Evolutionary conservation across 805 yeast genomes (phyloP), one percentile per base, ranked within the genome.

Genomic region (Schwanniomyces occidentalis): DNA sequence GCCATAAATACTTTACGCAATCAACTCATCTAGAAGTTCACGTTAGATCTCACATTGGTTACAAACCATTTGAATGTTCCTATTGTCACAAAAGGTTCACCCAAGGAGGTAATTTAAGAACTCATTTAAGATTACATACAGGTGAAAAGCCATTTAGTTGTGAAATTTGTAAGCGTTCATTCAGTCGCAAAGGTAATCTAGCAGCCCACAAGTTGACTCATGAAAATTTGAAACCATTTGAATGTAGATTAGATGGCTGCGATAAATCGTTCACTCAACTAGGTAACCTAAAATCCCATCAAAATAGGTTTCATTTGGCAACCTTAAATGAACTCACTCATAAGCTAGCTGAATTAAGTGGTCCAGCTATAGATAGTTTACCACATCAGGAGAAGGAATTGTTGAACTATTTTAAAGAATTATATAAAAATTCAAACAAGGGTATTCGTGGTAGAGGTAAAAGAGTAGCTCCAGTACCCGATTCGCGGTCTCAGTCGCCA

Each of bases 371-470:
- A 9, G 68, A 71, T 26, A 64, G 66, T 39, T 57, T 76, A 18
- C 85, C 90, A 0, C 60, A 63, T 2, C 74, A 75, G 16, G 96
- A 90, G 51, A 68, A 77, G 41, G 83, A 80, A 24, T 52, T 88
- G 46, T 70, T 90, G 49, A 74, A 77, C 20, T 90, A 91, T 61
- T 87, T 90, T 60, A 80, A 89, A 27, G 75, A 78, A 24, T 69
- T 90, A 38, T 90, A 91, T 64, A 87, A 87, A 58, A 88, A 90
- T 56, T 78, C 93, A 28, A 90, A 90, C 54, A 78, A 87, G 51
- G 97, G 97, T 13, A 90, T 90, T 42, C 80, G 86, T 48, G 97
- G 97, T 17, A 75, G 97, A 40, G 97, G 97, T 4, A 85, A 78
- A 42, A 27, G 41, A 12, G 13, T 28, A 12, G 24, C 24, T 10